Evolutionary conservation across 176 grass and related monocot species (phyloP), one percentile per base, ranked within the genome.

Genomic region (barley (Hordeum vulgare)): DNA sequence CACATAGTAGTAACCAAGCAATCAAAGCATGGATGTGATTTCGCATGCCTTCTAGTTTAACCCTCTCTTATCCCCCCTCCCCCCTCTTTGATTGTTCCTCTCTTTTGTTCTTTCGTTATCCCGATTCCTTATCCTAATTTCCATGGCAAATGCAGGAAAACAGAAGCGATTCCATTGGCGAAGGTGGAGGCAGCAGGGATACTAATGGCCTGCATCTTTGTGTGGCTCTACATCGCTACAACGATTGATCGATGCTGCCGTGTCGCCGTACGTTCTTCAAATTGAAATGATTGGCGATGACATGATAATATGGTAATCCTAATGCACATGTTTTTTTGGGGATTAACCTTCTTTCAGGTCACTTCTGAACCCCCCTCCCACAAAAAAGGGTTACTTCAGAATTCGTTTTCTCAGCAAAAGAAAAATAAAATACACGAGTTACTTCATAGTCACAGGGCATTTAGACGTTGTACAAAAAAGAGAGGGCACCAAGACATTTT

Each of bases 71-170:
- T 51, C 14, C 66, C 44, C 44, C 14, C 14, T 74, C 44, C 44
- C 14, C 11, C 62, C 61, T 65, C 18, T 45, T 15, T 45, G 4
- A 45, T 45, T 45, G 44, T 45, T 45, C 44, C 44, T 54, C 61
- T 53, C 69, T 44, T 15, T 78, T 45, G 13, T 49, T 59, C 26
- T 8, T 58, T 59, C 75, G 51, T 74, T 41, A 64, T 70, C 80
- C 78, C 29, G 27, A 81, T 63, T 88, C 81, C 61, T 9, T 85
- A 44, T 71, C 36, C 13, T 61, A 11, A 77, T 44, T 64, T 28
- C 29, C 74, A 25, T 67, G 21, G 15, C 21, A 62, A n/a, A 83
- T 39, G 29, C 74, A 64, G 34, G 57, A 89, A 84, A 86, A 56
- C n/a, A 76, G 59, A 76, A 72, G 62, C 36, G 47, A 79, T 75